Percentiles rank a stretch among this genome's conserved stretches.
phyloP scores from a whole-genome alignment of 2,329 filamentous ascomycete genomes.

The Didymella exigua region DNA sequence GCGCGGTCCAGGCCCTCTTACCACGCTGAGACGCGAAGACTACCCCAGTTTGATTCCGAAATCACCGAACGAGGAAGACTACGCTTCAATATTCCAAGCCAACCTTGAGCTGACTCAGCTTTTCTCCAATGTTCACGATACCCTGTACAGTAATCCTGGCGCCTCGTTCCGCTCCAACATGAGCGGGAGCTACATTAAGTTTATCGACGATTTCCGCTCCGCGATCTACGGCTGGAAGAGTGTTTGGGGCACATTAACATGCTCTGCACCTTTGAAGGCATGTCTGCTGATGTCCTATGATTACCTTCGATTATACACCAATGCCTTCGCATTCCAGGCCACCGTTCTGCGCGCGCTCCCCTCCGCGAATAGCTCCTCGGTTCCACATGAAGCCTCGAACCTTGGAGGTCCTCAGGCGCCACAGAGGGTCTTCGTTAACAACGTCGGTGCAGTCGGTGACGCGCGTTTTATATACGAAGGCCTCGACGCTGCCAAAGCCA shows the following conservation, averaged over 20 bases:
- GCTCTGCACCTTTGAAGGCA: slow-evolving; percentile 69
- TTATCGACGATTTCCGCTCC: slow-evolving; percentile 74
- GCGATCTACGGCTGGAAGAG: slow-evolving; percentile 74
- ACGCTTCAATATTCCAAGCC: slow-evolving; percentile 71
- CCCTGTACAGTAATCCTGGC: slow-evolving; percentile 73
- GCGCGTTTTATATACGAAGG: slow-evolving; percentile 58
- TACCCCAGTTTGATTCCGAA: slow-evolving; percentile 69
- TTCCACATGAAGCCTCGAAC: not conserved
- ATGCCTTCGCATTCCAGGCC: slow-evolving; percentile 77
- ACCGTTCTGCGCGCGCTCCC: slow-evolving; percentile 59
- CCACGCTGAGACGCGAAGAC: slow-evolving; percentile 67
- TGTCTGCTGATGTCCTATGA: slow-evolving; percentile 73
- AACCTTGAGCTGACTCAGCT: slow-evolving; percentile 73
- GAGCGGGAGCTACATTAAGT: slow-evolving; percentile 74
- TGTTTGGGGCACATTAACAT: slow-evolving; percentile 69
- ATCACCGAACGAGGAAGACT: slow-evolving; percentile 66
- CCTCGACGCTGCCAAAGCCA: slow-evolving; percentile 56
- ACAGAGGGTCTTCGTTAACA: slow-evolving; percentile 55
- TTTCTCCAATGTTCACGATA: slow-evolving; percentile 75
- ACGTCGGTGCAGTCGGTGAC: slow-evolving; percentile 56
- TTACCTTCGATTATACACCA: slow-evolving; percentile 74
- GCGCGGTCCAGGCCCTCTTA: slow-evolving; percentile 70
- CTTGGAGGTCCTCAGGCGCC: slow-evolving; percentile 24
- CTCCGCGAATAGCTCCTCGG: slow-evolving; percentile 24
- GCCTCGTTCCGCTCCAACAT: slow-evolving; percentile 73